phyloP scores from a whole-genome alignment of 345 rosid species.

The Melaleuca quinquenervia region DNA sequence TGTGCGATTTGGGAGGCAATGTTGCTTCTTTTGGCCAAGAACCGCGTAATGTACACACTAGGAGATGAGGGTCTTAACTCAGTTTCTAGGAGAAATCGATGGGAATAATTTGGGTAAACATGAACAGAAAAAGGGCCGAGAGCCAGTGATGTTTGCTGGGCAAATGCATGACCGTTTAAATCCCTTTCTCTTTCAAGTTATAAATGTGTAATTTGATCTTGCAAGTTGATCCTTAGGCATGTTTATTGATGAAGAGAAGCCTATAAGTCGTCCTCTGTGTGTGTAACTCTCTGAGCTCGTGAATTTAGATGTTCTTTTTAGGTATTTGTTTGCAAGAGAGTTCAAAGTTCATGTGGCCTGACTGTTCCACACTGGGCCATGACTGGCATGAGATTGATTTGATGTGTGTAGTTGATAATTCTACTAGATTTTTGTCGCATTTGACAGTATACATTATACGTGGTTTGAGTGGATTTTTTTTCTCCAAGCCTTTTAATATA shows the following conservation, averaged over 20 bases:
- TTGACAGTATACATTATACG: neutral
- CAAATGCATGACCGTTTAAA: accelerated
- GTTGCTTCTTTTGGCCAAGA: neutral
- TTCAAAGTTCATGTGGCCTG: accelerated
- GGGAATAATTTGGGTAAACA: neutral
- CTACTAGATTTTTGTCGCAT: neutral
- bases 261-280: accelerated
- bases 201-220: neutral
- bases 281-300: neutral
- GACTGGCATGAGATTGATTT: neutral
- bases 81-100: neutral
- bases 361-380: neutral
- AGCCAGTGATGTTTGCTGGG: accelerated
- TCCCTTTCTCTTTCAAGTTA: neutral
- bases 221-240: neutral
- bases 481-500: accelerated
- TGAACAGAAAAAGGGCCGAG: neutral
- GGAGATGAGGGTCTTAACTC: neutral
- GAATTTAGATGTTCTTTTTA: too few relatives aligned
- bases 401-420: too few relatives aligned
- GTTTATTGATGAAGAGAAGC: neutral
- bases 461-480: neutral
- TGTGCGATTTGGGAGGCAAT: neutral
- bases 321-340: neutral
- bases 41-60: neutral